phyloP scores from a whole-genome alignment of 2,329 filamentous ascomycete genomes.

The Paecilomyces sp. region DNA sequence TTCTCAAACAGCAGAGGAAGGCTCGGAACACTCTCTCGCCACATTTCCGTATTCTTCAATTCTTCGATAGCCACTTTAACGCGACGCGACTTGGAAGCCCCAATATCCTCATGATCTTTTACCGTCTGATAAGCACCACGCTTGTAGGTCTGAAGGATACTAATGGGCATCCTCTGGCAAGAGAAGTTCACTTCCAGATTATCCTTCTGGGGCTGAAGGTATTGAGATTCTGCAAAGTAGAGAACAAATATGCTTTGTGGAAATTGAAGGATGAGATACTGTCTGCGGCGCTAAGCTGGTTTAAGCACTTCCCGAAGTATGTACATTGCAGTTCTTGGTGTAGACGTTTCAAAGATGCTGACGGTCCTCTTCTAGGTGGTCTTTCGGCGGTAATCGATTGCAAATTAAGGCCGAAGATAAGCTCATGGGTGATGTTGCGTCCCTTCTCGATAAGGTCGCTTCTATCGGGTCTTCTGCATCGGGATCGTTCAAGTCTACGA shows the following conservation, averaged over 20 bases:
- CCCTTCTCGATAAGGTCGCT: conserved; percentile 57
- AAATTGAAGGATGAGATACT: conserved; percentile 83
- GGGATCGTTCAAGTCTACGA: conserved; percentile 58
- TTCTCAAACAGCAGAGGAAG: conserved; percentile 68
- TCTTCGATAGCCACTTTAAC: conserved; percentile 91
- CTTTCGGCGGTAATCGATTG: conserved; percentile 86
- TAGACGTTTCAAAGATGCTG: background rate
- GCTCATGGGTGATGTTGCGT: conserved; percentile 67
- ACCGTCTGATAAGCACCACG: conserved; percentile 72
- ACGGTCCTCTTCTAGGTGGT: conserved; percentile 55
- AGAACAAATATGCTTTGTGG: conserved; percentile 63
- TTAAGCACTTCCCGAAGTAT: conserved; percentile 64
- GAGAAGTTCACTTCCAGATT: conserved; percentile 87
- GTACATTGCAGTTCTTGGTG: conserved; percentile 6
- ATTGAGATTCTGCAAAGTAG: conserved; percentile 60
- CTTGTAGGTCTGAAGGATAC: conserved; percentile 65
- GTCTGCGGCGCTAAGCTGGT: conserved; percentile 84
- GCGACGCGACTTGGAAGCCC: conserved; percentile 78
- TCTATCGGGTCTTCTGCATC: conserved; percentile 46
- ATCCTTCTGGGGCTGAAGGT: conserved; percentile 76
- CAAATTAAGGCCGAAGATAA: conserved; percentile 91
- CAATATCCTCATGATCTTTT: conserved; percentile 74
- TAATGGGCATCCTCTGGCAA: conserved; percentile 72
- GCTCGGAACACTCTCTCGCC: conserved; percentile 80
- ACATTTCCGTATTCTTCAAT: conserved; percentile 77